phyloP scores from a whole-genome alignment of 2,329 filamentous ascomycete genomes.

The Bipolaris cookei region DNA sequence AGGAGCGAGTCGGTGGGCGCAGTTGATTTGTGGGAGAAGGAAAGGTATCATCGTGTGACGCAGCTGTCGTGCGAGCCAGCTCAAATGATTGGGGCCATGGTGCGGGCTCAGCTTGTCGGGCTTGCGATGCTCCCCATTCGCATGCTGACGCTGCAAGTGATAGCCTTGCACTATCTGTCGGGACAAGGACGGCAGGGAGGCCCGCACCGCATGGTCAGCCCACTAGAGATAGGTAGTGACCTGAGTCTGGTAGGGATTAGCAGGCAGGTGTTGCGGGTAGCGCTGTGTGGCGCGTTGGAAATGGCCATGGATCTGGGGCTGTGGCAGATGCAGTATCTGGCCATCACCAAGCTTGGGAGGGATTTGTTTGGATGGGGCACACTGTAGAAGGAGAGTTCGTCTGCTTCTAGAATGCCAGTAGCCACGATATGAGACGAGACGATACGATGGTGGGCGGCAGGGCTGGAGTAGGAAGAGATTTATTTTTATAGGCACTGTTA shows the following conservation, averaged over 20 bases:
- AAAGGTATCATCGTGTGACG: conserved; percentile 42
- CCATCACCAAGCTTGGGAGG: conserved; percentile 38
- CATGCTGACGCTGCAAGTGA: conserved; percentile 37
- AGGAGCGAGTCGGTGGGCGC: conserved; percentile 12
- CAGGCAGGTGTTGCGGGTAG: conserved; percentile 39
- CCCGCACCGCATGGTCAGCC: conserved; percentile 17
- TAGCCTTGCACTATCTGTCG: conserved; percentile 42
- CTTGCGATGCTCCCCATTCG: conserved; percentile 42
- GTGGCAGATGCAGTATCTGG: conserved; percentile 45
- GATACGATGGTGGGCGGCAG: not conserved
- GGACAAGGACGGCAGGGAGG: conserved; percentile 12
- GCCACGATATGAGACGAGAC: conserved; percentile 10
- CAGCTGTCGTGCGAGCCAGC: conserved; percentile 44
- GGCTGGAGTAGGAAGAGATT: not conserved
- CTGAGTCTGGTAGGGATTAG: conserved; percentile 30
- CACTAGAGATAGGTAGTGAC: conserved; percentile 14
- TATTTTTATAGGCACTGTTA: not conserved
- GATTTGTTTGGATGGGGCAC: conserved; percentile 44
- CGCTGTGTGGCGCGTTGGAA: conserved; percentile 42
- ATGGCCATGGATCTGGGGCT: conserved; percentile 43
- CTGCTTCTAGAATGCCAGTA: conserved; percentile 1
- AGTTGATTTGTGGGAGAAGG: conserved; percentile 10
- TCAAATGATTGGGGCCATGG: conserved; percentile 41
- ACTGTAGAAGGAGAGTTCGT: conserved; percentile 27
- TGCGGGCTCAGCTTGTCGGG: conserved; percentile 41